Base-by-base conservation (phyloP, 2,329 filamentous ascomycete species). In the Hymenotorrendiella dingleyae region DNA sequence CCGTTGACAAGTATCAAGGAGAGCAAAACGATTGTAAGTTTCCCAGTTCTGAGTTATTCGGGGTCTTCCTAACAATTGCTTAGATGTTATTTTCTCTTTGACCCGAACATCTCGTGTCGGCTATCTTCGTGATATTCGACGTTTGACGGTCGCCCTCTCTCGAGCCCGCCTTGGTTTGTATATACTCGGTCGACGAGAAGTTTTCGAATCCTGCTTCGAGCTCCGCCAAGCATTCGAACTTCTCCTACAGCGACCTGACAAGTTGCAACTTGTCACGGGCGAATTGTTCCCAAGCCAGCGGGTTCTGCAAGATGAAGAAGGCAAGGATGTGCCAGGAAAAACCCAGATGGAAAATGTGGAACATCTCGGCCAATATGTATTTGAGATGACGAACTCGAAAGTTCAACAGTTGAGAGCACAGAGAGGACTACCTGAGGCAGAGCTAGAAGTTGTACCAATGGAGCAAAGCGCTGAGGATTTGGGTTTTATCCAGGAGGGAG, bases 1-100 rank as follows among this genome's bases (percentile, higher is more conserved):
- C 94, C 4, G 91, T 98, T 50, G 93, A 98, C 69, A 96, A 95
- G 64, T 98, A 97, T 60, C 93, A 98, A 69, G 94, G 93, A 62
- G 93, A 98, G 71, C 93, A 98, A 67, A 98, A 98, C 65, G 93
- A 98, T 60, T 97, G 87, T 93, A 74, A 74, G 85, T 79, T 43
- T 28, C 22, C 16, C 5, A 12, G n/a, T 14, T 24, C 27, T 12
- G 16, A 20, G 3, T 8, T n/a, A n/a, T 16, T 36, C 22, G 47
- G 57, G 52, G 58, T 30, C 22, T 6, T 23, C 16, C 21, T 36
- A 36, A 36, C 24, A 27, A 21, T 11, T 40, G 17, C 12, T 9
- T 32, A 93, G 87, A 96, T 59, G 80, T 98, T 54, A 94, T 98
- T 56, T 78, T 98, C 43, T 96, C 90, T 4, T 77, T 98, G 35